Conservation (phyloP, 164 flowering plant species). For the Stephania japonica region DNA sequence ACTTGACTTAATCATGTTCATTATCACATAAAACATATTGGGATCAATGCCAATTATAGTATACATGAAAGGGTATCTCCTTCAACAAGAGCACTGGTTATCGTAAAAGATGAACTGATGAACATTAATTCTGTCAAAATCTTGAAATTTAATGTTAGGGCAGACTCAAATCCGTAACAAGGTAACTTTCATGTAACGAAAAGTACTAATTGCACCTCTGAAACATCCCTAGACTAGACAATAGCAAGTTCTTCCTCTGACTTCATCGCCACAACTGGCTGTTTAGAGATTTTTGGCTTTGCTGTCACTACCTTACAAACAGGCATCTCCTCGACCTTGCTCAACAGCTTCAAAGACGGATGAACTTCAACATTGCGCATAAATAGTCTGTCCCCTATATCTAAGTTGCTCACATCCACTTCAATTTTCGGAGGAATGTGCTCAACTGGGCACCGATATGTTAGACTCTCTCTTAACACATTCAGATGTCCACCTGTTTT, state of each 20-base stretch:
- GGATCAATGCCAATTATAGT: background rate
- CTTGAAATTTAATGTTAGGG: background rate
- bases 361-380: constrained; percentile 54
- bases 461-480: constrained; percentile 44
- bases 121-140: background rate
- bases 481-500: constrained; percentile 66
- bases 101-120: background rate
- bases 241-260: constrained; percentile 19
- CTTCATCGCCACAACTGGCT: background rate
- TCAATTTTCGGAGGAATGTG: constrained; percentile 74
- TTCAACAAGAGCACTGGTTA: background rate
- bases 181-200: background rate
- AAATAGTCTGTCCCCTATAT: constrained; percentile 55
- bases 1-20: too few species aligned
- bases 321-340: constrained; percentile 58
- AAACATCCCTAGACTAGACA: constrained; percentile 6
- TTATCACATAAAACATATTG: background rate
- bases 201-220: background rate
- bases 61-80: too few species aligned
- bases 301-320: constrained; percentile 60
- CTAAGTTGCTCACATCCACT: constrained; percentile 81
- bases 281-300: background rate
- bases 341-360: constrained; percentile 68
- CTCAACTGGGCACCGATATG: constrained; percentile 63
- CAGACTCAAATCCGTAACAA: background rate